phyloP scores from a whole-genome alignment of 177 flowering plant genomes.

The Vitis hybrid region DNA sequence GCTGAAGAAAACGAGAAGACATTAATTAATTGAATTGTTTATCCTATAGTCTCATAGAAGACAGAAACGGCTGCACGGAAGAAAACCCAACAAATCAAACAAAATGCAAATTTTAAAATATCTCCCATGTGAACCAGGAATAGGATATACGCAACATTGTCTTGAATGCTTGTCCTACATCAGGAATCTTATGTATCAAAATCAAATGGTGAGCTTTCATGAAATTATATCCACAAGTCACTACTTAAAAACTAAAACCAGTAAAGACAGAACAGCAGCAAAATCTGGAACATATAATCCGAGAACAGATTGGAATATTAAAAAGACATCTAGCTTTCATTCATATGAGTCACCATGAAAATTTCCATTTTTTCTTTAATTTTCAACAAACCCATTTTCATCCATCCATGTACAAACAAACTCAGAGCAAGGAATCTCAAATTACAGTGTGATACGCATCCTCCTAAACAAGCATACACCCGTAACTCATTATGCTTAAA shows the following conservation, averaged over 20 bases:
- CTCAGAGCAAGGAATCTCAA: too few species aligned
- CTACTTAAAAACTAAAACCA: background rate
- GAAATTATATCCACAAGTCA: slow-evolving; percentile 9
- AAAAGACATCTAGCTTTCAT: slow-evolving; percentile 6
- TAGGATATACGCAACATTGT: slow-evolving; percentile 28
- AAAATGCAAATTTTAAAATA: slow-evolving; percentile 13
- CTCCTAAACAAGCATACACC: background rate
- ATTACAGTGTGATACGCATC: background rate
- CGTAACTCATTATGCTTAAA: too few species aligned
- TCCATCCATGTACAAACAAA: too few species aligned
- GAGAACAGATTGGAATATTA: slow-evolving; percentile 12
- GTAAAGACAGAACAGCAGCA: slow-evolving; percentile 6
- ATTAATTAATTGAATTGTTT: slow-evolving; percentile 23
- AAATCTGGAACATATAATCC: slow-evolving; percentile 5
- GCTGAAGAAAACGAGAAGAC: slow-evolving; percentile 25
- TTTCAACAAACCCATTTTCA: background rate
- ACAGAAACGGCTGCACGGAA: slow-evolving; percentile 13
- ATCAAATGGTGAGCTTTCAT: slow-evolving; percentile 14
- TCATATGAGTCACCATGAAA: background rate
- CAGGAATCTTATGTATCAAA: slow-evolving; percentile 26
- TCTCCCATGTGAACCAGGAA: slow-evolving; percentile 36
- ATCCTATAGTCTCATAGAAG: slow-evolving; percentile 10
- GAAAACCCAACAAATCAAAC: slow-evolving; percentile 12
- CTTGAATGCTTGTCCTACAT: slow-evolving; percentile 24
- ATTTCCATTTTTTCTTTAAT: background rate